Base-by-base conservation (phyloP, 2,329 filamentous ascomycete genomes). In the Zarea fungicola region DNA sequence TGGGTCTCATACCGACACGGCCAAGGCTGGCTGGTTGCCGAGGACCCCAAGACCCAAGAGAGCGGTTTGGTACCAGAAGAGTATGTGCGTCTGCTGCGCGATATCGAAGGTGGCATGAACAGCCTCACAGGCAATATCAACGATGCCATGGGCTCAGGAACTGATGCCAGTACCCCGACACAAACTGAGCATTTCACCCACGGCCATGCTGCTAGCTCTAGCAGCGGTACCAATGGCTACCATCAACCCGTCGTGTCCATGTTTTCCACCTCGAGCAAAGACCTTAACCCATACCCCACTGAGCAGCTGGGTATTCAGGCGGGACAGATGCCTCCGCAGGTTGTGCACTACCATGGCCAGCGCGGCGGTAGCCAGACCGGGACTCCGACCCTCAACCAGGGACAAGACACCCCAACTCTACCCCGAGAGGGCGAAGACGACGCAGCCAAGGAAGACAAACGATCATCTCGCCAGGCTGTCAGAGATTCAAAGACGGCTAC, bases 1-100 rank as follows among this genome's bases (percentile, higher is more conserved):
- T 87, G 93, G 74, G 91, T 99, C 21, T 95, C 89, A 14, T 99
- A 97, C 66, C 81, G 93, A 36, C 91, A 97, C 63, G 92, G 92
- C 14, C 90, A 97, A 68, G 93, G 93, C 48, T 99, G 93, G 93
- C 77, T 99, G 44, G 93, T 99, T 21, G 93, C 93, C 4, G 89
- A 96, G 69, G 93, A 99, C 61, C 91, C 92, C 11, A 91, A 89
- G 66, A 96, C 90, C 1, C 89, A 83, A 56, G 93, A 99, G 69
- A 95, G 89, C 60, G 93, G 93, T 1, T 76, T 99, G 29, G 93
- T 99, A 2, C 93, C 93, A 0, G 93, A 99, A 67, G 91, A 95
- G 66, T 99, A 97, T 63, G 93, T 99, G 35, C 84, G 93, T 14
- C 74, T 99, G 39, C 76, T 99, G 52, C 83, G 90, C 41, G 90